Evolutionary conservation across 2,329 filamentous ascomycete genomes (phyloP).

Genomic region (Aspergillus neotritici): DNA sequence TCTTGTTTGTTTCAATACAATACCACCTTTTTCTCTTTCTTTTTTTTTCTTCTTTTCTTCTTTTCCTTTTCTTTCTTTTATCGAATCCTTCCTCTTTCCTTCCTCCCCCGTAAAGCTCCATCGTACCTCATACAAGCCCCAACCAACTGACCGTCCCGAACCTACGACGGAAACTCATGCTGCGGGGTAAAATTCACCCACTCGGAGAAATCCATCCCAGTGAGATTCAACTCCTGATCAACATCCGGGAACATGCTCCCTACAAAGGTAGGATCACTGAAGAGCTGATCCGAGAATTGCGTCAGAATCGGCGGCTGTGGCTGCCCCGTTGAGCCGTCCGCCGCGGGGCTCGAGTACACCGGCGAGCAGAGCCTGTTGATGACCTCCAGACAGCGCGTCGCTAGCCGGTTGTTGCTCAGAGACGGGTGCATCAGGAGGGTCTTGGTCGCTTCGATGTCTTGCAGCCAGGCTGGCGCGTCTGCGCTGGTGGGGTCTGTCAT

Average conservation of each 20-base stretch:
- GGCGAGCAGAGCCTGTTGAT: constrained; percentile 36
- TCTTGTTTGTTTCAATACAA: too few relatives aligned
- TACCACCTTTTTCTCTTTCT: too few relatives aligned
- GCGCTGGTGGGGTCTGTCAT: constrained; percentile 38
- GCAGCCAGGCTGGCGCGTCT: constrained; percentile 33
- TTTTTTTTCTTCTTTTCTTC: too few relatives aligned
- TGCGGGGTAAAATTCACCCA: constrained; percentile 35
- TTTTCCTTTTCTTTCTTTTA: too few relatives aligned
- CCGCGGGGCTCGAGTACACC: constrained; percentile 15
- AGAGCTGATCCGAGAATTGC: constrained; percentile 35
- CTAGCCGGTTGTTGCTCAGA: constrained; percentile 35
- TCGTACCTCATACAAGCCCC: too few relatives aligned
- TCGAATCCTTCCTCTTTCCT: too few relatives aligned
- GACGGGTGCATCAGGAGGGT: constrained; percentile 35
- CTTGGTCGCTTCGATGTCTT: constrained; percentile 38
- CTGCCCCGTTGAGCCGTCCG: constrained; percentile 14
- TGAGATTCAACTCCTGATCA: constrained; percentile 27
- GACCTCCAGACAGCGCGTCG: constrained; percentile 35
- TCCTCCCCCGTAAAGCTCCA: too few relatives aligned
- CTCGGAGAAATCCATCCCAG: constrained; percentile 36
- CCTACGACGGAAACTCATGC: constrained; percentile 14
- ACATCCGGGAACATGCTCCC: constrained; percentile 30
- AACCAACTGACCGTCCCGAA: neutral
- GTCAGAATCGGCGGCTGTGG: constrained; percentile 25
- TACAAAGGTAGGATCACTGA: constrained; percentile 30